Base-by-base conservation (phyloP, 306 rosid genomes). In the Dalbergia cultrata region DNA sequence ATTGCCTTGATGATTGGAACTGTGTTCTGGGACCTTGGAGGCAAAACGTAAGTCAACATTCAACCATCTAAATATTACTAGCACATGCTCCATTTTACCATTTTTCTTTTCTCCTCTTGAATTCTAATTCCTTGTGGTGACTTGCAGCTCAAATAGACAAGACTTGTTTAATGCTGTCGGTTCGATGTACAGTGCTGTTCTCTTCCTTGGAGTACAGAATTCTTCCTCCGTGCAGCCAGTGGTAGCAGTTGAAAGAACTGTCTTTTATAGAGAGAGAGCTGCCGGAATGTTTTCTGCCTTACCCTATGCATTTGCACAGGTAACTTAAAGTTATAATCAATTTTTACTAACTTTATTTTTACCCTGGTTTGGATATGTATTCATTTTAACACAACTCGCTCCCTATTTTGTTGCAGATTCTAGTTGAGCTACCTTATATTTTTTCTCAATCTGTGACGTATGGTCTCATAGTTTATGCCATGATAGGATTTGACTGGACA, bases 241-340 rank as follows among this genome's bases (percentile, higher is more conserved):
- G 75, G 79, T 90, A 21, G 88, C 89, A 0, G 83, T 90, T 44
- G 94, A 90, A 78, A 83, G 92, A 64, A 82, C 87, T 6, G 92
- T 90, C 47, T 88, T 88, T 74, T 86, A 90, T 45, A 73, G 92
- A 77, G 94, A 90, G 85, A 84, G 67, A 53, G 92, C 92, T 5
- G 94, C 94, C 2, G 92, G 92, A 76, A 84, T 90, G 90, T 88
- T 84, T 75, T 86, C 94, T 37, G 89, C 90, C 52, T 82, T 90
- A 65, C 89, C 94, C 63, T 90, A 88, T 86, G 94, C 94, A 60
- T 78, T 80, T 70, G 70, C 92, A 60, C 92, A 90, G 90, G 93
- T 87, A 76, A 69, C 41, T 18, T 33, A 43, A 44, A 65, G 6
- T 53, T 13, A 16, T 58, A 49, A 35, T 47, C 47, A 21, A 61